Evolutionary conservation across 768 basidiomycete genomes (phyloP).

Genomic region (Megacollybia marginata): DNA sequence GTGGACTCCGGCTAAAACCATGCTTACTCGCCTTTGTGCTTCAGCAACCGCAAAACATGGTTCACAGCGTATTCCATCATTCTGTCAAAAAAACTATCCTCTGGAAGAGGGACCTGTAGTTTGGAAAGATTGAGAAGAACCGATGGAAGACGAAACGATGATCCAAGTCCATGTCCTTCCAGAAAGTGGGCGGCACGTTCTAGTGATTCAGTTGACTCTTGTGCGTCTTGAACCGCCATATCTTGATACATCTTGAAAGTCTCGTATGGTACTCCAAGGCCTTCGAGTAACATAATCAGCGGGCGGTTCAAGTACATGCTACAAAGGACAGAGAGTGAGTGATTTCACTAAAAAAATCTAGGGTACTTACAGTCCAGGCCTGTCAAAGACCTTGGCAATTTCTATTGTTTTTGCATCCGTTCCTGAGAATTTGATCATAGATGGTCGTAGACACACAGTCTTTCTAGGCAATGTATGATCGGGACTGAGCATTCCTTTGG

Average conservation of each 20-base stretch:
- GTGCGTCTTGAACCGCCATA: slow-evolving; percentile 39
- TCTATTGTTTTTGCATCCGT: slow-evolving; percentile 42
- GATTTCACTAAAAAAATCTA: too few relatives aligned
- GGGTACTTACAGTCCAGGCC: slow-evolving; percentile 39
- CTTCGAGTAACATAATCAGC: slow-evolving; percentile 58
- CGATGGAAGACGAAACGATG: slow-evolving; percentile 48
- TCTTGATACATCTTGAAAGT: slow-evolving; percentile 51
- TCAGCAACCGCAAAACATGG: slow-evolving; percentile 58
- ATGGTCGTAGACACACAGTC: slow-evolving; percentile 42
- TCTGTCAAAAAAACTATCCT: slow-evolving; percentile 32
- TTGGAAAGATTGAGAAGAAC: slow-evolving; percentile 43
- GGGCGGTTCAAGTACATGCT: slow-evolving; percentile 46
- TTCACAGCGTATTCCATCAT: slow-evolving; percentile 48
- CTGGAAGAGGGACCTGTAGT: slow-evolving; percentile 30
- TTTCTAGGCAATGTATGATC: slow-evolving; percentile 44
- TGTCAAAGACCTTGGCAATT: slow-evolving; percentile 58
- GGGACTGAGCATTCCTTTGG: slow-evolving; percentile 52
- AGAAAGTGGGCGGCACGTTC: slow-evolving; percentile 40
- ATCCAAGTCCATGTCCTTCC: slow-evolving; percentile 49
- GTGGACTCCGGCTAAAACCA: not conserved
- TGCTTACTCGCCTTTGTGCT: slow-evolving; percentile 16
- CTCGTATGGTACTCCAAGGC: slow-evolving; percentile 47
- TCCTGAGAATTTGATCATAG: slow-evolving; percentile 65
- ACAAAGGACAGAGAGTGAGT: too few relatives aligned
- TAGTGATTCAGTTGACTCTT: slow-evolving; percentile 34